Evolutionary conservation across 768 basidiomycete genomes (phyloP), one percentile per base, ranked within the genome.

Genomic region (Cyathus striatus): DNA sequence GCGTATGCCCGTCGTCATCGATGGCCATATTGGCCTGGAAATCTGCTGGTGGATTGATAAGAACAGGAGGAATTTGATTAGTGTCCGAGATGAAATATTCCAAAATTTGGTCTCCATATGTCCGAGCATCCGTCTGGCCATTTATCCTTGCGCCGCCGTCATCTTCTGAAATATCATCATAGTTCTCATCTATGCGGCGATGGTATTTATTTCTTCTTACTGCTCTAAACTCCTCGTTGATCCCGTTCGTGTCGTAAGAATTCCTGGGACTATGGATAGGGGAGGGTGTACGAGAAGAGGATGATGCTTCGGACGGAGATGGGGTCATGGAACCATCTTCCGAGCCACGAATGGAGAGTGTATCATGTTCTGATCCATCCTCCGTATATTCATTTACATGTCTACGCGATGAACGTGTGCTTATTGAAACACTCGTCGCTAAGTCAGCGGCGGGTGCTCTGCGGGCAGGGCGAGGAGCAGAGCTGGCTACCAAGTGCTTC

Each of bases 21-120:
- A 99, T 98, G 24, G 86, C 82, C 72, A 93, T 87, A 55, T 98
- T 92, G 10, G 96, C 83, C 60, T 98, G 92, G 59, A 96, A 94
- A 63, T 96, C 89, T 30, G 77, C 57, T 4, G 95, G 93, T 13
- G 93, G 96, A 30, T 76, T 76, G 47, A 95, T 83, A 52, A 99
- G 82, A 44, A 96, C 70, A 18, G 79, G 74, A 6, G 96, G 96
- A 23, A 94, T 82, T 57, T 91, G 87, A 48, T 88, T 86, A 30
- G 92, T 89, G 64, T 99, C 96, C 35, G 95, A 95, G 52, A 99
- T 92, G 63, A 98, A 99, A 67, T 96, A 98, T 68, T 97, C 95
- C 52, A 99, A 74, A 46, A 99, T 92, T 59, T 92, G 89, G 64
- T 98, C 94, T 25, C 86, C 91, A 57, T 98, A 97, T n/a, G 78